Evolutionary conservation across 176 grass and related monocot genomes (phyloP), one percentile per base, ranked within the genome.

Genomic region (Oryza meyeriana): DNA sequence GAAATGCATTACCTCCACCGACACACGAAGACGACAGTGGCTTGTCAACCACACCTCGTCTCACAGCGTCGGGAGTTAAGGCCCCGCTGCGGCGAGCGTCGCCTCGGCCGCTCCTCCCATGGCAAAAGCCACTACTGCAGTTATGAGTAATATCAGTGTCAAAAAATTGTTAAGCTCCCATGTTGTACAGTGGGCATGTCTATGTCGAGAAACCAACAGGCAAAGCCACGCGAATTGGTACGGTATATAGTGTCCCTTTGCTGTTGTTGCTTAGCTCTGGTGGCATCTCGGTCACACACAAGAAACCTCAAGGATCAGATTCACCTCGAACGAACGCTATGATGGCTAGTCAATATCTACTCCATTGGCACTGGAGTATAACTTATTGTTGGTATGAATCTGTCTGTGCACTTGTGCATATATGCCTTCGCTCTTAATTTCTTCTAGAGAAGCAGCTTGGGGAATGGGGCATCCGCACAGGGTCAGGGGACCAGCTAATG

Each of bases 1-100:
- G 61, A 17, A 1, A 47, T 8, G 44, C 64, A 35, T 68, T 34
- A 61, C 55, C 24, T 44, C 22, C 22, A 55, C 44, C 79, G 48
- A 81, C 66, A 40, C 64, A 66, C 10, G 50, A 76, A 50, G 45
- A 55, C 78, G 66, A 81, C 9, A 70, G 66, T 13, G 78, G n/a
- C 65, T 45, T 69, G 45, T 20, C 47, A 58, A 40, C 45, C 32
- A 22, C 31, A 52, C 3, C 30, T 26, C 64, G 42, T 47, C 8
- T 39, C 12, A 17, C 14, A 11, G 67, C 18, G 76, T 26, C 76
- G 41, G 41, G 67, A 85, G 22, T 67, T 57, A 84, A 41, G 31
- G 81, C 39, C 39, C 45, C 13, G 64, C 64, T 34, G 30, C 29
- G 1, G 32, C 7, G 18, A 33, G 64, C 64, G 34, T 67, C 39